Conservation (phyloP, 176 grass and related monocot species). For the Oropetium thomaeum region DNA sequence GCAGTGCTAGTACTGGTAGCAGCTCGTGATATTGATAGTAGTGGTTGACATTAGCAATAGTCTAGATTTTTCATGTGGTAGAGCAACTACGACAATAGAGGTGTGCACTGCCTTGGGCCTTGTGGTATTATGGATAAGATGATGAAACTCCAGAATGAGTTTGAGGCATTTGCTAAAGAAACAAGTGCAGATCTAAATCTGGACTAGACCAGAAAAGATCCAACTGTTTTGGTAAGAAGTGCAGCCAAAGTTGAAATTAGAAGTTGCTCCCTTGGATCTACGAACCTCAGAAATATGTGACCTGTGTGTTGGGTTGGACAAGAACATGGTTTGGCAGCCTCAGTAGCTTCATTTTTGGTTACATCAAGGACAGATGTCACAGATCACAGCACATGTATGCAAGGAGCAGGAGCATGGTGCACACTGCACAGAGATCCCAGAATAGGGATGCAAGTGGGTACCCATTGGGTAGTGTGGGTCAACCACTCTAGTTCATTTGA, state of each 20-base stretch:
- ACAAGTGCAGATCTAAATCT: conserved; percentile 1
- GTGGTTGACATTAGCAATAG: background rate
- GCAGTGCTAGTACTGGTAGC: background rate
- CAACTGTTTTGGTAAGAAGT: background rate
- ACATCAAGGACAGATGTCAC: background rate
- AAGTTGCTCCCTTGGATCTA: background rate
- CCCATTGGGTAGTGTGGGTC: too few species aligned
- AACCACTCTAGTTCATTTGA: too few species aligned
- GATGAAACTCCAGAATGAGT: background rate
- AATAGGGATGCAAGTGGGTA: too few species aligned
- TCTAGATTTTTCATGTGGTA: background rate
- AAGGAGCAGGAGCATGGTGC: background rate
- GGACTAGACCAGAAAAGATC: conserved; percentile 6
- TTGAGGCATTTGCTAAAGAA: conserved; percentile 2
- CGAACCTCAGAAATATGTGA: background rate
- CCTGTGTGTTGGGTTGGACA: background rate
- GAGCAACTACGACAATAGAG: background rate
- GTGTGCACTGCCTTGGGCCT: background rate
- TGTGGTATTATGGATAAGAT: conserved; percentile 2
- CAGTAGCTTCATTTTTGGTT: background rate
- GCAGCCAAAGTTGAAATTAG: background rate
- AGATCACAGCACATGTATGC: background rate
- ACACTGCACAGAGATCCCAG: background rate
- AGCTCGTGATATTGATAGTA: background rate
- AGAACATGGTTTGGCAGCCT: background rate